Conservation (phyloP, 805 yeast species). For the Lachancea nothofagi region DNA sequence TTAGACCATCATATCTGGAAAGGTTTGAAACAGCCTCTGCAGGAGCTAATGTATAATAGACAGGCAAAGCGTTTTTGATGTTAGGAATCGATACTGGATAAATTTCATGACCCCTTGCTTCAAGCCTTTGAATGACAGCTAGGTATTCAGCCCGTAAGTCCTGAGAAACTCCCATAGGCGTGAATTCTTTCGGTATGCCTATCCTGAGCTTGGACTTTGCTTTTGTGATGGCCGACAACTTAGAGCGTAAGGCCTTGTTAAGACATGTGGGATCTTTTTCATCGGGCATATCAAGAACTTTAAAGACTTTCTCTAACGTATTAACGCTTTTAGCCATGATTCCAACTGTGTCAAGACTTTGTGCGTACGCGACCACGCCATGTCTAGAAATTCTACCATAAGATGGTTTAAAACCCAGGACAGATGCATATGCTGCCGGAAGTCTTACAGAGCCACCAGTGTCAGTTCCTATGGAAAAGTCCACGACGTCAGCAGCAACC, state of each 20-base stretch:
- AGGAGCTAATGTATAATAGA: conserved; percentile 83
- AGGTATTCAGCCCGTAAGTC: conserved; percentile 46
- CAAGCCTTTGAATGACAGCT: conserved; percentile 40
- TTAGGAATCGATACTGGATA: conserved; percentile 67
- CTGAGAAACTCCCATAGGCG: conserved; percentile 47
- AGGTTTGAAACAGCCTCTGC: conserved; percentile 93
- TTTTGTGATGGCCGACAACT: conserved; percentile 23
- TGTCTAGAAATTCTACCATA: conserved; percentile 88
- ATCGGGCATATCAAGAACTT: conserved; percentile 56
- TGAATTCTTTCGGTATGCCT: conserved; percentile 71
- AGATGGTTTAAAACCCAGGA: conserved; percentile 86
- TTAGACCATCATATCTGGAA: conserved; percentile 82
- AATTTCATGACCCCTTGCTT: conserved; percentile 45
- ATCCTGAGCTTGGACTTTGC: conserved; percentile 39
- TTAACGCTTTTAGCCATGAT: conserved; percentile 51
- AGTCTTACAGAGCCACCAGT: conserved; percentile 95
- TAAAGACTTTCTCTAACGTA: conserved; percentile 44
- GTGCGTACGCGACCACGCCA: conserved; percentile 92
- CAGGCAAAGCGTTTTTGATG: conserved; percentile 59
- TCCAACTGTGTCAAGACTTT: conserved; percentile 92
- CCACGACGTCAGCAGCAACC: conserved; percentile 60
- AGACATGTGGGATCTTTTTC: conserved; percentile 74
- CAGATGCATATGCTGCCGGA: conserved; percentile 85
- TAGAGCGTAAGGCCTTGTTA: conserved; percentile 32
- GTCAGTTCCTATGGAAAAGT: conserved; percentile 85